phyloP scores from a whole-genome alignment of 1,139 yeast species.

The Candida sanyaensis region DNA sequence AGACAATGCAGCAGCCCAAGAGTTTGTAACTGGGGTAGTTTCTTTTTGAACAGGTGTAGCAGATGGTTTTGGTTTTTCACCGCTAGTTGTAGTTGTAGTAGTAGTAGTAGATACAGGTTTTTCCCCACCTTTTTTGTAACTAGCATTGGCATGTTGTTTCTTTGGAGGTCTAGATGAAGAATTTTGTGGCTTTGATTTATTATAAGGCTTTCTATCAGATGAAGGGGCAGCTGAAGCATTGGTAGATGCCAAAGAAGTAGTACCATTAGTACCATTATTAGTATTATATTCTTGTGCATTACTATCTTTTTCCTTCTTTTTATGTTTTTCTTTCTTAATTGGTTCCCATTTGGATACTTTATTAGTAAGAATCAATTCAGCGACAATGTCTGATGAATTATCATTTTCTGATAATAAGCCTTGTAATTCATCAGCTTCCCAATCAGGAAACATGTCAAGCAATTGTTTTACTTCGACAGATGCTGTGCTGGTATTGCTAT shows the following conservation, averaged over 20 bases:
- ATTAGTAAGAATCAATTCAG: conserved; percentile 87
- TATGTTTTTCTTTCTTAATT: conserved; percentile 50
- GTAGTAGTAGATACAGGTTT: not conserved
- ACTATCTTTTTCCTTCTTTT: conserved; percentile 33
- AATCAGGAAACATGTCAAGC: conserved; percentile 89
- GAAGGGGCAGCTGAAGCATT: conserved; percentile 5
- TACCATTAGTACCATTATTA: not conserved
- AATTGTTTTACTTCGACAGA: conserved; percentile 54
- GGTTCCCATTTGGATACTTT: conserved; percentile 64
- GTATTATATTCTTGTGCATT: conserved; percentile 16
- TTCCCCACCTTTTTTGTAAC: conserved; percentile 3
- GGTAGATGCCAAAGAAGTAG: conserved; percentile 5
- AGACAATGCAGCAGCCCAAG: conserved; percentile 57
- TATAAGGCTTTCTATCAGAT: conserved; percentile 8
- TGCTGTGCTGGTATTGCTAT: conserved; percentile 16
- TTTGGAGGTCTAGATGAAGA: conserved; percentile 12
- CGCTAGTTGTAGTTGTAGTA: not conserved
- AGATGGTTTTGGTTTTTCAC: conserved; percentile 7
- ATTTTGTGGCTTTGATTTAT: conserved; percentile 7
- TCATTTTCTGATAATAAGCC: conserved; percentile 72
- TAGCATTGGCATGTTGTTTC: conserved; percentile 7
- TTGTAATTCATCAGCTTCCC: conserved; percentile 85
- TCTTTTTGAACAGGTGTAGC: conserved; percentile 12
- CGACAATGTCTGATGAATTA: conserved; percentile 75
- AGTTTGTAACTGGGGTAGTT: conserved; percentile 27